Percentiles rank a stretch among this genome's conserved stretches.
Evolutionary conservation across 2,329 filamentous ascomycete genomes (phyloP).

Genomic region (Fusarium brevicatenulatum): DNA sequence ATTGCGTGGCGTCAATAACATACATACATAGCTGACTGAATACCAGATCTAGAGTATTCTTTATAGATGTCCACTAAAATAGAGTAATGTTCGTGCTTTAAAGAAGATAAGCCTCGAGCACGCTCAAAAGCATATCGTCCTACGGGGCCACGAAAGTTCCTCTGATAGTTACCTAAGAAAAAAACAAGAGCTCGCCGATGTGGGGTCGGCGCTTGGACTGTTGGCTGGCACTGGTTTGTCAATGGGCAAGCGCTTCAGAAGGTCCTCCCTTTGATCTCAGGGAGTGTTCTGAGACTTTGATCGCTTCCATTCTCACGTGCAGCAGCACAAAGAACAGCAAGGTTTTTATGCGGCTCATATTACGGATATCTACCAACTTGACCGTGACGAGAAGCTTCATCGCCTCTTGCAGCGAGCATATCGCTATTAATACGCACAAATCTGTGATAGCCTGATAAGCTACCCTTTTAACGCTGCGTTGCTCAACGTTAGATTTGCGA

Average conservation of each 20-base stretch:
- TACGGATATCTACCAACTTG: not conserved
- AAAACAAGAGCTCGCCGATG: conserved; percentile 9
- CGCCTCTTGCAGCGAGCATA: not conserved
- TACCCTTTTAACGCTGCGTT: not conserved
- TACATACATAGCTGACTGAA: not conserved
- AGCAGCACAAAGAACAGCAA: not conserved
- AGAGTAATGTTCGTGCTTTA: not conserved
- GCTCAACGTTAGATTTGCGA: conserved; percentile 13
- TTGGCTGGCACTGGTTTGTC: conserved; percentile 15
- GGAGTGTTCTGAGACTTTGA: not conserved
- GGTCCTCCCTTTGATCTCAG: not conserved
- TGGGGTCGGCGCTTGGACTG: conserved; percentile 34
- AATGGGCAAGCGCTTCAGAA: conserved; percentile 4
- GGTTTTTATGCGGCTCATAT: not conserved
- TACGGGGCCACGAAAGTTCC: conserved; percentile 1
- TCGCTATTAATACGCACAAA: not conserved
- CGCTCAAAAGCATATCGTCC: conserved; percentile 7
- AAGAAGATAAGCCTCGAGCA: not conserved
- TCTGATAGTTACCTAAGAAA: conserved; percentile 15
- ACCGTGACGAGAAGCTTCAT: not conserved
- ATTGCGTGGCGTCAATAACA: conserved; percentile 24
- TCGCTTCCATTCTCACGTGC: conserved; percentile 16
- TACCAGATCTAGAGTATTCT: not conserved
- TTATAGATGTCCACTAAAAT: not conserved
- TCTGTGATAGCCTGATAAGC: not conserved